Percentiles rank a stretch among this genome's conserved stretches.
Evolutionary conservation across 345 rosid genomes (phyloP).

Genomic region (Luvunga scandens): DNA sequence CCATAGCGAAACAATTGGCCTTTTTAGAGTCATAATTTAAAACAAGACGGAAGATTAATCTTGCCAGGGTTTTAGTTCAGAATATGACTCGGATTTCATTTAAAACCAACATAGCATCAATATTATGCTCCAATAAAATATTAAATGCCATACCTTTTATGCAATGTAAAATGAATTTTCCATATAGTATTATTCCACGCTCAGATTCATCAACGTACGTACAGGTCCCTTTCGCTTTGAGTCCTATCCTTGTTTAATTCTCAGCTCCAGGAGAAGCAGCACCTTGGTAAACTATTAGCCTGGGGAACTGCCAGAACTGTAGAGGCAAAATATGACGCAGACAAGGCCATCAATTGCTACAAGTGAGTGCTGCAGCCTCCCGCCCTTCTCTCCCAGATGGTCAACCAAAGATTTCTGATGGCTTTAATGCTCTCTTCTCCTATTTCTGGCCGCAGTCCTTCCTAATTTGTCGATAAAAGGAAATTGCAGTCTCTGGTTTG

Average conservation of each 20-base stretch:
- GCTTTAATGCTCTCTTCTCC: not conserved
- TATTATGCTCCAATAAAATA: not conserved
- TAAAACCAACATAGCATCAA: not conserved
- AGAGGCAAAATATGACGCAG: not conserved
- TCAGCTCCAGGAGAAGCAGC: not conserved
- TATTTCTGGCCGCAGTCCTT: not conserved
- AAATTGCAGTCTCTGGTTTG: not conserved
- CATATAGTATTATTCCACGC: no score
- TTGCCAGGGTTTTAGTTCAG: no score
- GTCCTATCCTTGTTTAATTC: not conserved
- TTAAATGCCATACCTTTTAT: no score
- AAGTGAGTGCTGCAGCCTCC: no score
- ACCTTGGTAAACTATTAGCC: no score
- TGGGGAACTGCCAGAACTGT: not conserved
- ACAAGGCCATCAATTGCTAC: not conserved
- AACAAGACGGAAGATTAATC: no score
- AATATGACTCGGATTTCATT: not conserved
- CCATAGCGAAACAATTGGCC: not conserved
- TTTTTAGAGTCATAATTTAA: not conserved
- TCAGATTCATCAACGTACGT: not conserved
- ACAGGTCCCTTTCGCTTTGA: not conserved
- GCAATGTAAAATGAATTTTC: no score
- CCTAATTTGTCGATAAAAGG: not conserved
- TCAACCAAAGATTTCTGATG: no score
- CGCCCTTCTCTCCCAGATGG: no score